Conservation (phyloP, 768 basidiomycete species). For the Hydnomerulius pinastri region DNA sequence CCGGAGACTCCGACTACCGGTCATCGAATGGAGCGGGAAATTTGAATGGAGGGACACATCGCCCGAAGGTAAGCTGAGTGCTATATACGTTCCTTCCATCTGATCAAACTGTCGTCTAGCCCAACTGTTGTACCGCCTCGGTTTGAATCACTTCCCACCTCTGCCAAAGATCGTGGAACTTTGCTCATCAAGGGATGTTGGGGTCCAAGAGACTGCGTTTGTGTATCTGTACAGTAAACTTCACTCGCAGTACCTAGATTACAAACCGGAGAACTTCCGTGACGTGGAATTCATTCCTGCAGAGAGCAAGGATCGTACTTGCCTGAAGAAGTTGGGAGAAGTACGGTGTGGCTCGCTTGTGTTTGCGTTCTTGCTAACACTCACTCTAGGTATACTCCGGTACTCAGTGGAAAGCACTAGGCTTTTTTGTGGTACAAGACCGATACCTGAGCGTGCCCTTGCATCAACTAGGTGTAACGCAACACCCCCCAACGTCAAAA, state of each 20-base stretch:
- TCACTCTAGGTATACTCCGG: conserved; percentile 61
- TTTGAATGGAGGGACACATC: conserved; percentile 75
- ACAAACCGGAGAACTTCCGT: conserved; percentile 50
- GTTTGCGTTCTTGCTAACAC: not conserved
- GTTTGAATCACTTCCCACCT: conserved; percentile 63
- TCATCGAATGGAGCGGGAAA: conserved; percentile 80
- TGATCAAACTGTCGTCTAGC: conserved; percentile 42
- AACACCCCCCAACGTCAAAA: conserved; percentile 59
- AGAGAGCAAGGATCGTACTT: conserved; percentile 43
- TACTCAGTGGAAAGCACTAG: conserved; percentile 63
- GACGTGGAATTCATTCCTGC: conserved; percentile 79
- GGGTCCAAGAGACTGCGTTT: conserved; percentile 57
- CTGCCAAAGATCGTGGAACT: conserved; percentile 63
- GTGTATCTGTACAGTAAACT: conserved; percentile 79
- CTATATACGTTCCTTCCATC: not conserved
- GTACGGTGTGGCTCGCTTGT: conserved; percentile 34
- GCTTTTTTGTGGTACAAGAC: conserved; percentile 65
- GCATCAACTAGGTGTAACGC: conserved; percentile 60
- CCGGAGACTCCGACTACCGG: conserved; percentile 66
- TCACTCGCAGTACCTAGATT: conserved; percentile 52
- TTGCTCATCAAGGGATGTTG: conserved; percentile 54
- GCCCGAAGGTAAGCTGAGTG: conserved; percentile 67
- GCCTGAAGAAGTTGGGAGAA: conserved; percentile 62
- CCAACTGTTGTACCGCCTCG: conserved; percentile 71
- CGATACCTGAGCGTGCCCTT: conserved; percentile 47